Percentiles rank a stretch among this genome's conserved stretches.
Conservation (phyloP, 2,329 filamentous ascomycete species). For the Aureobasidium sp. region DNA sequence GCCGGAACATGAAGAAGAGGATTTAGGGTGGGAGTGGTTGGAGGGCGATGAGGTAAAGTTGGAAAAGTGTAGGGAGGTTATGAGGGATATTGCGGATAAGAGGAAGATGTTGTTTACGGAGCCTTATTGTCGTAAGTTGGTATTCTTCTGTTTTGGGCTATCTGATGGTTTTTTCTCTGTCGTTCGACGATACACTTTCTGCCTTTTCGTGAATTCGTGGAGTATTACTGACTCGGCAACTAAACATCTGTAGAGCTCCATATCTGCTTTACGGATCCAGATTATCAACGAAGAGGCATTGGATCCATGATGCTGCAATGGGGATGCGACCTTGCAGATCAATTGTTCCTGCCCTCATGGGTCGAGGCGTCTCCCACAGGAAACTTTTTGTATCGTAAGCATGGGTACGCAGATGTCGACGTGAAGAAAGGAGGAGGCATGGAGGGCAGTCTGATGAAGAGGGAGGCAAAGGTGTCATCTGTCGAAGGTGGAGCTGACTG, state of each 20-base stretch:
- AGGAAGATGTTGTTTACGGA: conserved; percentile 15
- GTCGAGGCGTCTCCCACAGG: conserved; percentile 25
- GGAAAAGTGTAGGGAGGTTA: neutral
- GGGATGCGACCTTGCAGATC: conserved; percentile 31
- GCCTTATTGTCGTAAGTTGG: conserved; percentile 19
- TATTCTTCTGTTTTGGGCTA: neutral
- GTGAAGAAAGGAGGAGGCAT: conserved; percentile 17
- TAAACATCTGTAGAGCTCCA: conserved; percentile 26
- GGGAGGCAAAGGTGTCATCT: neutral
- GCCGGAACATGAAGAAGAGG: conserved; percentile 19
- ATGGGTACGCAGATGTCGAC: conserved; percentile 23
- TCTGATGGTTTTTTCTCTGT: neutral
- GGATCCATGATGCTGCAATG: conserved; percentile 33
- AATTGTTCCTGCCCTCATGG: conserved; percentile 27
- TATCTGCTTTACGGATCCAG: conserved; percentile 31
- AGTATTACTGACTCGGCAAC: neutral
- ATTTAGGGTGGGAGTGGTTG: conserved; percentile 16
- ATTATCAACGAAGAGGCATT: conserved; percentile 31
- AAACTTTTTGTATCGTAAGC: conserved; percentile 22
- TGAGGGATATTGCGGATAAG: conserved; percentile 14
- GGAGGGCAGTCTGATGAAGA: conserved; percentile 18
- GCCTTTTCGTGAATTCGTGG: neutral
- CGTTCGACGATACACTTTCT: neutral
- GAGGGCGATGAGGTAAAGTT: conserved; percentile 15
- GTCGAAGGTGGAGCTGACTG: conserved; percentile 21